These are phyloP conservation scores for Astragalus glycyphyllos DNA, from an alignment of 306 rosid species.

Conservation along the genomic window DNA sequence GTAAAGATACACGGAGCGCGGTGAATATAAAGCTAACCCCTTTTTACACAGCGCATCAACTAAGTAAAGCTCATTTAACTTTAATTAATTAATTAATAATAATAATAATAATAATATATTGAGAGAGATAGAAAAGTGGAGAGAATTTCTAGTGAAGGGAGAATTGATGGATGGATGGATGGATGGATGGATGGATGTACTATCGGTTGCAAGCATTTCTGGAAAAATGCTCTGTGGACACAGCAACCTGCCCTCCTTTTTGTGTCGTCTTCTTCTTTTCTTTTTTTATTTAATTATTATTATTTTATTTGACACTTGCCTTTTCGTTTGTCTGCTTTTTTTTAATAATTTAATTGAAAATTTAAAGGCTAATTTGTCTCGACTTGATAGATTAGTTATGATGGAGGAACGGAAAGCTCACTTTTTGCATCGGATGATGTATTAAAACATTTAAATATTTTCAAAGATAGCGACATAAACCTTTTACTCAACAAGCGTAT, in stretches of 20 bases:
- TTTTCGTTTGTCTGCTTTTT: conserved; percentile 16
- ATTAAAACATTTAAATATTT: conserved; percentile 1
- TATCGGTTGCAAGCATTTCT: conserved; percentile 71
- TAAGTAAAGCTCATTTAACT: conserved; percentile 11
- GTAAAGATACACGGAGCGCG: conserved; percentile 8
- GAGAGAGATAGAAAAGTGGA: conserved; percentile 41
- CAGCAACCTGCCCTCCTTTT: conserved; percentile 61
- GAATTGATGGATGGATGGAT: conserved; percentile 52
- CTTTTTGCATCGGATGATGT: conserved; percentile 36
- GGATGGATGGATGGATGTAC: conserved; percentile 60
- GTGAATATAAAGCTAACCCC: conserved; percentile 42
- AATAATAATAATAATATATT: too few relatives aligned
- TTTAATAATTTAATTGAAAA: conserved; percentile 38
- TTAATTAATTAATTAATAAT: too few relatives aligned
- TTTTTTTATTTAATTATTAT: conserved; percentile 1
- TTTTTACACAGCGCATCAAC: conserved; percentile 15
- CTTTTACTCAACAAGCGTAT: neutral
- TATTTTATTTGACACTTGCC: conserved; percentile 40
- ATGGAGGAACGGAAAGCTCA: conserved; percentile 31
- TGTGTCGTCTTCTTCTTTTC: conserved; percentile 41
- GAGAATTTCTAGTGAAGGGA: conserved; percentile 54
- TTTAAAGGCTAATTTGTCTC: conserved; percentile 45
- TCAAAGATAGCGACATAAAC: conserved; percentile 1
- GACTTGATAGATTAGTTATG: conserved; percentile 40
- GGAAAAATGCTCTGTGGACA: conserved; percentile 61